phyloP scores from a whole-genome alignment of 2,329 filamentous ascomycete genomes.

The Verruconis gallopava region DNA sequence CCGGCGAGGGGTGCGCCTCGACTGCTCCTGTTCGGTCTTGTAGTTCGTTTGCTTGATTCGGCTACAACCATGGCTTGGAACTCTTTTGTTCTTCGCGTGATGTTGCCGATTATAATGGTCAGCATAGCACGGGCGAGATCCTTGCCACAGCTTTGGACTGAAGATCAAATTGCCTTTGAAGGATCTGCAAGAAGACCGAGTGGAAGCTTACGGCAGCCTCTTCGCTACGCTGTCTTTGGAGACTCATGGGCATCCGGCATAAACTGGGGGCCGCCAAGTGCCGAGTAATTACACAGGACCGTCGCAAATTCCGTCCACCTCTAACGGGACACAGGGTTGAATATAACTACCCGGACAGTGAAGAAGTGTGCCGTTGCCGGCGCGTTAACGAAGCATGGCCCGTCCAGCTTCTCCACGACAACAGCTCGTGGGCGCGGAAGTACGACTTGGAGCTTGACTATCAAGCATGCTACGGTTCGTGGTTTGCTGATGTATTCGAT shows the following conservation, averaged over 20 bases:
- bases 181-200: no score
- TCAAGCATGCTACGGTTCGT: conserved; percentile 10
- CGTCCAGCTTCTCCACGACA: conserved; percentile 7
- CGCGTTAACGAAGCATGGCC: conserved; percentile 9
- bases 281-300: neutral
- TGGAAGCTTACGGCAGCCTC: no score
- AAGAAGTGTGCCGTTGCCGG: conserved; percentile 8
- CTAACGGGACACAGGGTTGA: conserved; percentile 5
- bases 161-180: no score
- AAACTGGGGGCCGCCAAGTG: conserved; percentile 8
- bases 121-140: no score
- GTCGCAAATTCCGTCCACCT: no score
- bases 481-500: conserved; percentile 9
- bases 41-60: no score
- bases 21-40: no score
- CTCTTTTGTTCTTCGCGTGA: no score
- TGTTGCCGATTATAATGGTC: no score
- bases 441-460: conserved; percentile 7
- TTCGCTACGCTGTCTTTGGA: conserved; percentile 9
- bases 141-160: no score
- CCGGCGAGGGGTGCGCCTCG: no score
- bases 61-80: no score
- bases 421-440: neutral
- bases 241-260: conserved; percentile 10
- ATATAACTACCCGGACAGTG: conserved; percentile 4